phyloP scores from a whole-genome alignment of 2,329 filamentous ascomycete genomes.

The Rhinocladiella mackenziei region DNA sequence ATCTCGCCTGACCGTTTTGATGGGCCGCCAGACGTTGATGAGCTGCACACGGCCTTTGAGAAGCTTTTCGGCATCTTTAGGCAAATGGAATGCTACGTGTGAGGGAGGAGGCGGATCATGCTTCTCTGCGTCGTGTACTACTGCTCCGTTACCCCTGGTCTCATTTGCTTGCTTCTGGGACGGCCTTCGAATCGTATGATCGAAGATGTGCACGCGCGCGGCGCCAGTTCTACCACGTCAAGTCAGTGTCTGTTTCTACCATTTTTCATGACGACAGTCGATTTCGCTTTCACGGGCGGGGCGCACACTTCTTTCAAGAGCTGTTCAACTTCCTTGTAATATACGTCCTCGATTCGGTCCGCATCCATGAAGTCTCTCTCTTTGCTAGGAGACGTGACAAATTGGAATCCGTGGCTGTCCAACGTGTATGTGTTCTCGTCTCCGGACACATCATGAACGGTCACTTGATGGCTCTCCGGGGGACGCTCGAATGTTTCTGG shows the following conservation, averaged over 20 bases:
- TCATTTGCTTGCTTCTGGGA: not conserved
- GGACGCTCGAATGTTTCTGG: constrained; percentile 4
- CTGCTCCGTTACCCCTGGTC: not conserved
- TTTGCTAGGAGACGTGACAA: constrained; percentile 1
- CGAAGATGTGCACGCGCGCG: constrained; percentile 2
- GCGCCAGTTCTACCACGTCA: constrained; percentile 1
- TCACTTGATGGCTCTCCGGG: constrained; percentile 1
- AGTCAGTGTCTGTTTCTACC: not conserved
- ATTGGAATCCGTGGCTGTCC: constrained; percentile 3
- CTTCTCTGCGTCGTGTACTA: constrained; percentile 3
- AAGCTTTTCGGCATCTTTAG: constrained; percentile 4
- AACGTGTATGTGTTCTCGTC: constrained; percentile 2
- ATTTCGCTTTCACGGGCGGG: not conserved
- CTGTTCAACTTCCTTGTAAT: constrained; percentile 8
- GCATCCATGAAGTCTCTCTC: constrained; percentile 2
- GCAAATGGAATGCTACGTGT: constrained; percentile 1
- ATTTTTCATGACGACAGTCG: not conserved
- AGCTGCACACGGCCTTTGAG: constrained; percentile 2
- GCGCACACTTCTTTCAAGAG: constrained; percentile 5
- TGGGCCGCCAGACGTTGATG: constrained; percentile 6
- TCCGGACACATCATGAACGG: constrained; percentile 1
- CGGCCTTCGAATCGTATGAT: constrained; percentile 4
- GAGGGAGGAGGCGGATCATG: not conserved
- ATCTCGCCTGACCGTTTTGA: constrained; percentile 5
- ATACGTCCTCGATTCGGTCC: constrained; percentile 1